Evolutionary conservation across 495 filamentous ascomycete species (phyloP).

Genomic region (Neurospora africana): DNA sequence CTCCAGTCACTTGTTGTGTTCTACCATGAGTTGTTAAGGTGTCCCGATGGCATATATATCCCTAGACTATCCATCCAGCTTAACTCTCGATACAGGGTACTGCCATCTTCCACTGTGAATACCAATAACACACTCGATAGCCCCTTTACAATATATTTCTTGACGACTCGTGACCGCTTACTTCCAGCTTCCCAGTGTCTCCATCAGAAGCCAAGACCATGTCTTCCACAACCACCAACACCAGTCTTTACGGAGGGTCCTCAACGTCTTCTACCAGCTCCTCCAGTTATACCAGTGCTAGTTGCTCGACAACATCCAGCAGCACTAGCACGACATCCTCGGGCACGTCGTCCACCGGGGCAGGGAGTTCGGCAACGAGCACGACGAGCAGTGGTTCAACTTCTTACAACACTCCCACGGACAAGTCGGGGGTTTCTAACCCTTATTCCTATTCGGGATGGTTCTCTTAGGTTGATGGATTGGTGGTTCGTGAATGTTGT

Average conservation of each 20-base stretch:
- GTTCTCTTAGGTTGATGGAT: neutral
- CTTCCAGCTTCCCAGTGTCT: neutral
- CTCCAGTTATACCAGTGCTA: neutral
- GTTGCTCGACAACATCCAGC: neutral
- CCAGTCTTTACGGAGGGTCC: neutral
- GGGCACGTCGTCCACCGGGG: neutral
- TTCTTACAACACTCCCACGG: neutral
- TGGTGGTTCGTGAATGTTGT: too few species aligned
- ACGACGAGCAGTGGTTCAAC: neutral
- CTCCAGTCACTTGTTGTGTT: neutral
- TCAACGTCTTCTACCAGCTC: neutral
- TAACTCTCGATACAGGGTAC: neutral
- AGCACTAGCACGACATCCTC: neutral
- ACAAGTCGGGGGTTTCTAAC: neutral
- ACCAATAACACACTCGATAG: neutral
- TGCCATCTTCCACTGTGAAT: neutral
- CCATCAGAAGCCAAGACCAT: neutral
- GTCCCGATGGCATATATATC: neutral
- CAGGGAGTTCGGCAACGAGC: neutral
- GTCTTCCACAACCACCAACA: neutral
- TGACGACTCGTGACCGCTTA: neutral
- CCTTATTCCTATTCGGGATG: neutral
- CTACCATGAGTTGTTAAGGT: neutral
- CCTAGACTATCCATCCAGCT: fast-evolving
- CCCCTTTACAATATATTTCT: neutral